phyloP scores from a whole-genome alignment of 2,329 filamentous ascomycete genomes.

The Talaromyces sp. region DNA sequence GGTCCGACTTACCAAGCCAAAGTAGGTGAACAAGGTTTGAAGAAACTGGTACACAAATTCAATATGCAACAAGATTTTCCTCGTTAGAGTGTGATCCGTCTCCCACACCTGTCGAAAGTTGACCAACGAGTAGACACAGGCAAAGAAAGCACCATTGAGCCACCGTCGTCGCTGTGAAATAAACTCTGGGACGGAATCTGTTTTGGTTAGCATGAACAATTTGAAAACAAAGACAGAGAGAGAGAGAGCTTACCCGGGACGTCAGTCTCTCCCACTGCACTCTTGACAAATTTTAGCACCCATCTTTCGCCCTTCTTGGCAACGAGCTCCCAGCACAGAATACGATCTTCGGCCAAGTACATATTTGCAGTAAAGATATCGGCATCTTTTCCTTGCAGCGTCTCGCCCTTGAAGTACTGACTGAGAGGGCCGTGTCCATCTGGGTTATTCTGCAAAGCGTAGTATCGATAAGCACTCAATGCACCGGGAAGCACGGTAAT shows the following conservation, averaged over 20 bases:
- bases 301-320: constrained; percentile 91
- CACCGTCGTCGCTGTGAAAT: constrained; percentile 93
- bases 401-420: constrained; percentile 99
- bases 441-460: constrained; percentile 92
- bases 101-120: constrained; percentile 90
- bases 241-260: constrained; percentile 64
- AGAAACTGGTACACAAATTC: constrained; percentile 95
- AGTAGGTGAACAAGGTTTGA: constrained; percentile 91
- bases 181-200: constrained; percentile 90
- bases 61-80: constrained; percentile 87
- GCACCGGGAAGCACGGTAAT: constrained; percentile 96
- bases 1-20: constrained; percentile 66
- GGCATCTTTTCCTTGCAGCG: constrained; percentile 88
- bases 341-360: constrained; percentile 98
- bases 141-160: constrained; percentile 98
- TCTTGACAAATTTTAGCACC: constrained; percentile 97
- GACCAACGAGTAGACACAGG: constrained; percentile 92
- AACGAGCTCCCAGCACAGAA: constrained; percentile 95
- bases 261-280: constrained; percentile 94
- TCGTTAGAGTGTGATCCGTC: constrained; percentile 83
- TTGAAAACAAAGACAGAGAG: background rate
- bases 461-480: constrained; percentile 89
- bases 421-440: constrained; percentile 91
- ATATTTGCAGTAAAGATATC: constrained; percentile 98
- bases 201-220: background rate